Evolutionary conservation across 495 filamentous ascomycete species (phyloP), one percentile per base, ranked within the genome.

Genomic region (Penicillium antarcticum): DNA sequence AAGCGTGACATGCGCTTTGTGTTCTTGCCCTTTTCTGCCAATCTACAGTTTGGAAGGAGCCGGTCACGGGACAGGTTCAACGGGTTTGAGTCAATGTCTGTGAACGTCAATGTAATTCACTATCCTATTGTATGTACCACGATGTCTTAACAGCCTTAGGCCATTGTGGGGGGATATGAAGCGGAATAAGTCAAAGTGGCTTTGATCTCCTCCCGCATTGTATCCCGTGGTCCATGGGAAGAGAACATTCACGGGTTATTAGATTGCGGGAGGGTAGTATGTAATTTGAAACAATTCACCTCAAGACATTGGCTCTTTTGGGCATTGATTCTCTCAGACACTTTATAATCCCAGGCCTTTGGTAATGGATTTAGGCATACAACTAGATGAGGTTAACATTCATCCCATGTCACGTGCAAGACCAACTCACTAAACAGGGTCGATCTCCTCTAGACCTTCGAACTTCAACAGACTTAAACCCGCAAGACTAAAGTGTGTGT

Each of bases 401-500:
- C 6, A 37, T 4, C 24, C 24, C 26, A 40, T 9, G 35, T 17
- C 38, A 5, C 7, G 16, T 16, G n/a, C n/a, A 9, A 45, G 4
- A 42, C 18, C 6, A 26, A 78, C 86, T 74, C 70, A 90, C 86
- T 97, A 97, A 31, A 87, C 76, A 48, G 94, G 86, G 68, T 98
- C 91, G 51, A 98, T 84, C 60, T 88, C 83, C 57, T 83, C 71
- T 21, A 97, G 67, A 0, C 87, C 91, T 9, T 86, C 81, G 62
- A 85, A 86, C 7, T 80, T 79, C 16, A 97, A 69, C 31, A 98
- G 75, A 62, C 91, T 95, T 57, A 98, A 64, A 5, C 95, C 94
- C 26, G 95, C 87, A 58, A 97, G 60, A 34, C 88, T 91, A 70
- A 98, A 98, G 34, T 80, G 57, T 0, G 94, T 98, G 66, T 98